phyloP scores from a whole-genome alignment of 805 yeast species.

The Limtongia smithiae region DNA sequence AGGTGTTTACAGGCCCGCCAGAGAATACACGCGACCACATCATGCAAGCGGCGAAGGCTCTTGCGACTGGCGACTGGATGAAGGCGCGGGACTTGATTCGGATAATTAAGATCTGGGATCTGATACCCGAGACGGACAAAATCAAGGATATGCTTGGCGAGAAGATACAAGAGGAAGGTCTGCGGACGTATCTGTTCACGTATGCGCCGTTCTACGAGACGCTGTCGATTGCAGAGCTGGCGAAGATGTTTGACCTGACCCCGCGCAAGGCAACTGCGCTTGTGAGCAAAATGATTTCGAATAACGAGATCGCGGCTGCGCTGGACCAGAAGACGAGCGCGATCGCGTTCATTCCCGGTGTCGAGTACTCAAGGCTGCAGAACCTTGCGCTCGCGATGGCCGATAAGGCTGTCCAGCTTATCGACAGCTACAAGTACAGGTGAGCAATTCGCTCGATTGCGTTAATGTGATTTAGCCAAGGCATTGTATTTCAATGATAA shows the following conservation, averaged over 20 bases:
- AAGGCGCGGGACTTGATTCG: constrained; percentile 67
- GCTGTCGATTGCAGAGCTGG: constrained; percentile 63
- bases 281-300: constrained; percentile 69
- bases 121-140: constrained; percentile 64
- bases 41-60: constrained; percentile 84
- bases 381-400: constrained; percentile 80
- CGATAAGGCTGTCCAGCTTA: constrained; percentile 71
- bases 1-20: constrained; percentile 95
- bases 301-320: constrained; percentile 72
- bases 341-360: constrained; percentile 68
- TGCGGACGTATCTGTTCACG: constrained; percentile 87
- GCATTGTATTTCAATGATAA: too few species aligned
- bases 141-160: constrained; percentile 68
- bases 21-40: constrained; percentile 93
- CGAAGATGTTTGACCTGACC: constrained; percentile 62
- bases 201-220: constrained; percentile 74
- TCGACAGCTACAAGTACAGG: constrained; percentile 44
- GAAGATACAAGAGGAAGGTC: constrained; percentile 83
- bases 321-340: constrained; percentile 63
- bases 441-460: too few species aligned
- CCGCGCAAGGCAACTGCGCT: constrained; percentile 56
- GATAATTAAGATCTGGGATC: constrained; percentile 80
- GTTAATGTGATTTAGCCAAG: too few species aligned
- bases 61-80: constrained; percentile 88
- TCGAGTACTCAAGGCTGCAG: constrained; percentile 79